Evolutionary conservation across 2,329 filamentous ascomycete genomes (phyloP).

Genomic region (Colletotrichum gigasporum): DNA sequence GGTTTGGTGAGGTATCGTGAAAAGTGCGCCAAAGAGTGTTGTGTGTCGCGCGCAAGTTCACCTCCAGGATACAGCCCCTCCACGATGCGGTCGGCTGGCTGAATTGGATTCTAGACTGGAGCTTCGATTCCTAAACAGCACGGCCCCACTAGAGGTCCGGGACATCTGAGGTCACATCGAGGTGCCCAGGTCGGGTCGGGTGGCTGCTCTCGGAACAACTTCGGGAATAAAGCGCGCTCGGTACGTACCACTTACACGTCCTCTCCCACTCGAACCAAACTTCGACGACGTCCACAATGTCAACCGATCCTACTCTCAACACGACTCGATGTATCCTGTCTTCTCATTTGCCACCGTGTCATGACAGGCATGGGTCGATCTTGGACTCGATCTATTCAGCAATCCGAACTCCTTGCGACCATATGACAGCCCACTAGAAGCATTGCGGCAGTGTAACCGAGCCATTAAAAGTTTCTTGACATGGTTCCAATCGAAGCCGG

Average conservation of each 20-base stretch:
- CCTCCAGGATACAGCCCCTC: constrained; percentile 23
- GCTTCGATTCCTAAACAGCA: constrained; percentile 27
- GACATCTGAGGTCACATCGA: constrained; percentile 9
- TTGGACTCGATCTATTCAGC: not conserved
- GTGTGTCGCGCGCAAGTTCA: constrained; percentile 8
- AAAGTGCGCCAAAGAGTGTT: not conserved
- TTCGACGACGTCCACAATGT: not conserved
- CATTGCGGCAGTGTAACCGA: constrained; percentile 1
- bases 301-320: not conserved
- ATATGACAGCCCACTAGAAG: not conserved
- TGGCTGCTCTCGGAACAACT: constrained; percentile 11
- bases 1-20: not conserved
- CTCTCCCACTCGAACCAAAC: not conserved
- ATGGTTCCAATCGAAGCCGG: not conserved
- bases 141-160: constrained; percentile 28
- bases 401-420: not conserved
- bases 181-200: too few relatives aligned
- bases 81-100: constrained; percentile 25
- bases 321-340: not conserved
- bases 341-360: not conserved
- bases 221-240: not conserved
- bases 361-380: not conserved
- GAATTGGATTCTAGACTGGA: constrained; percentile 2
- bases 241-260: constrained; percentile 11
- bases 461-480: not conserved